phyloP scores from a whole-genome alignment of 1,139 yeast species.

The Debaryomyces subglobosus region DNA sequence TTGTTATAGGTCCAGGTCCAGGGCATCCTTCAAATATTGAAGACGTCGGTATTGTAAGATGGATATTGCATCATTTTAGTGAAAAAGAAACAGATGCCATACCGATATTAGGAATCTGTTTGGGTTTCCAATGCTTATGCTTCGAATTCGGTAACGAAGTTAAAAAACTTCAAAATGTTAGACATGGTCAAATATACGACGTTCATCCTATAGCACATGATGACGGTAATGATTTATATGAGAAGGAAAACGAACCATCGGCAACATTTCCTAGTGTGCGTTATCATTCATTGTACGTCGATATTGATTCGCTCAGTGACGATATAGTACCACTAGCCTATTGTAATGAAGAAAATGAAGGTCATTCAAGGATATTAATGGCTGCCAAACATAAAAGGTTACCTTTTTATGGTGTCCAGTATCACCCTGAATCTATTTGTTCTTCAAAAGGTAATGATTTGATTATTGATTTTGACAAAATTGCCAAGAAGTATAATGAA shows the following conservation, averaged over 20 bases:
- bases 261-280: constrained; percentile 67
- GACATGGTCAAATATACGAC: constrained; percentile 83
- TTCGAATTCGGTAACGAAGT: constrained; percentile 64
- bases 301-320: constrained; percentile 21
- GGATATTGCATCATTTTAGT: constrained; percentile 40
- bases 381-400: constrained; percentile 62
- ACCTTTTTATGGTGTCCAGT: constrained; percentile 94
- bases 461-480: constrained; percentile 60
- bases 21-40: constrained; percentile 71
- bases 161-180: constrained; percentile 55
- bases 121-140: constrained; percentile 89
- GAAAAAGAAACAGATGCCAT: constrained; percentile 27
- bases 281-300: constrained; percentile 83
- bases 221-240: constrained; percentile 28
- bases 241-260: constrained; percentile 18
- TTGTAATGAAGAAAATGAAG: constrained; percentile 38
- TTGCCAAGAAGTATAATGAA: constrained; percentile 49
- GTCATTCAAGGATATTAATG: constrained; percentile 59
- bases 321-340: constrained; percentile 59
- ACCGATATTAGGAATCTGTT: constrained; percentile 88
- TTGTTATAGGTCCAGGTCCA: constrained; percentile 96
- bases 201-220: constrained; percentile 33
- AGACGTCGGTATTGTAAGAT: constrained; percentile 80
- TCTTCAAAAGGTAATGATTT: constrained; percentile 66
- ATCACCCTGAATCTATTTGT: constrained; percentile 95